These are phyloP conservation scores for Pichia cabralensis DNA, from an alignment of 805 yeast genomes.

Conservation along the genomic window DNA sequence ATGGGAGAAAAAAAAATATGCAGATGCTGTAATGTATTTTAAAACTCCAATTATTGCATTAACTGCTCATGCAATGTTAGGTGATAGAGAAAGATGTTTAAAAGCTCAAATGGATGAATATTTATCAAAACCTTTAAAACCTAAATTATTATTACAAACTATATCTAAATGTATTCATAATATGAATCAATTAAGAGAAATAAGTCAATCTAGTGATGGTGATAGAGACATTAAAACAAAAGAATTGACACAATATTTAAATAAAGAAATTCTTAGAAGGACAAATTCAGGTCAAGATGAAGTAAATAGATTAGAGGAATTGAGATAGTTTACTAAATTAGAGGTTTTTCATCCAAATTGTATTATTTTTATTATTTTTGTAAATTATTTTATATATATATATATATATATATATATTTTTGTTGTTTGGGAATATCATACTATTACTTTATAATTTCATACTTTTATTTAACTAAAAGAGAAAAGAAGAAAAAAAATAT, in stretches of 20 bases:
- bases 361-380: no score
- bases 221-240: slow-evolving; percentile 2
- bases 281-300: no score
- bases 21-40: slow-evolving; percentile 49
- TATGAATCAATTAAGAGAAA: slow-evolving; percentile 49
- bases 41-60: slow-evolving; percentile 83
- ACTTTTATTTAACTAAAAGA: no score
- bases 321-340: no score
- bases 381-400: no score
- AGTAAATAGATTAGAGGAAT: no score
- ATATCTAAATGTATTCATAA: slow-evolving; percentile 75
- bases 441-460: no score
- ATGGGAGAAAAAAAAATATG: slow-evolving; percentile 78
- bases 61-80: slow-evolving; percentile 92
- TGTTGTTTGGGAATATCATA: no score
- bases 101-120: slow-evolving; percentile 92
- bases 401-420: no score
- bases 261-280: slow-evolving; percentile 5
- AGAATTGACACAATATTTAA: slow-evolving; percentile 6
- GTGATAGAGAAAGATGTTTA: slow-evolving; percentile 78
- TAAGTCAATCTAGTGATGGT: slow-evolving; percentile 6
- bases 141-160: slow-evolving; percentile 72
- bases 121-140: slow-evolving; percentile 79
- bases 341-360: no score
- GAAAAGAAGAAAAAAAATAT: no score